Conservation (phyloP, 2,329 filamentous ascomycete genomes). For the Ophiosphaerella korrae region DNA sequence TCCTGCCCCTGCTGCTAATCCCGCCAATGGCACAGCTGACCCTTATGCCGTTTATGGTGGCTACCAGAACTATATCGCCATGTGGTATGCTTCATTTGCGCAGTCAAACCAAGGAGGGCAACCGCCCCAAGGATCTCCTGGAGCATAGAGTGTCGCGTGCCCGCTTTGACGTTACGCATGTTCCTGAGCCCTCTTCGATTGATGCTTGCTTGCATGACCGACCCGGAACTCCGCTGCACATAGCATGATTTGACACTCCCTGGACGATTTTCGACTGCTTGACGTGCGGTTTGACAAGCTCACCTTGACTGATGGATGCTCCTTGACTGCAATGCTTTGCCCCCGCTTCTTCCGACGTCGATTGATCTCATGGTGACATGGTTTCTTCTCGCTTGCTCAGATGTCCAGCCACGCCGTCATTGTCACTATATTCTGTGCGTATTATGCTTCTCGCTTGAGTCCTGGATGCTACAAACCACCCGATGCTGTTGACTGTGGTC, state of each 20-base stretch:
- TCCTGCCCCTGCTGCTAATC: slow-evolving; percentile 40
- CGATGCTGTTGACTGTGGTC: background rate
- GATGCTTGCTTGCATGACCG: slow-evolving; percentile 47
- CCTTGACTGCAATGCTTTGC: slow-evolving; percentile 22
- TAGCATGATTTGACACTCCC: slow-evolving; percentile 30
- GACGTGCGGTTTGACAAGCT: slow-evolving; percentile 22
- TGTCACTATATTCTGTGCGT: slow-evolving; percentile 16
- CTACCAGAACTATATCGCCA: slow-evolving; percentile 77
- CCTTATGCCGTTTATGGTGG: slow-evolving; percentile 80
- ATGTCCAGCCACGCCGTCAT: slow-evolving; percentile 1
- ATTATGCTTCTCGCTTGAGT: slow-evolving; percentile 17
- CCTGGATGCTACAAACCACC: background rate
- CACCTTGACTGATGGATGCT: slow-evolving; percentile 26
- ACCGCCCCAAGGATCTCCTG: slow-evolving; percentile 40
- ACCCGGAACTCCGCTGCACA: slow-evolving; percentile 30
- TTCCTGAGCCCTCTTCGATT: slow-evolving; percentile 44
- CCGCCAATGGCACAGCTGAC: slow-evolving; percentile 49
- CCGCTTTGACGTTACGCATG: slow-evolving; percentile 43
- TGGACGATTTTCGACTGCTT: slow-evolving; percentile 28
- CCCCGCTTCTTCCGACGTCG: slow-evolving; percentile 11
- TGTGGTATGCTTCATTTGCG: slow-evolving; percentile 77
- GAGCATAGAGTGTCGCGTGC: slow-evolving; percentile 40
- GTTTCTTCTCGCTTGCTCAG: background rate
- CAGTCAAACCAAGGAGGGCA: slow-evolving; percentile 50
- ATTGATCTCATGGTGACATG: background rate